Conservation (phyloP, 164 flowering plant genomes). For the Cinnamomum chago region DNA sequence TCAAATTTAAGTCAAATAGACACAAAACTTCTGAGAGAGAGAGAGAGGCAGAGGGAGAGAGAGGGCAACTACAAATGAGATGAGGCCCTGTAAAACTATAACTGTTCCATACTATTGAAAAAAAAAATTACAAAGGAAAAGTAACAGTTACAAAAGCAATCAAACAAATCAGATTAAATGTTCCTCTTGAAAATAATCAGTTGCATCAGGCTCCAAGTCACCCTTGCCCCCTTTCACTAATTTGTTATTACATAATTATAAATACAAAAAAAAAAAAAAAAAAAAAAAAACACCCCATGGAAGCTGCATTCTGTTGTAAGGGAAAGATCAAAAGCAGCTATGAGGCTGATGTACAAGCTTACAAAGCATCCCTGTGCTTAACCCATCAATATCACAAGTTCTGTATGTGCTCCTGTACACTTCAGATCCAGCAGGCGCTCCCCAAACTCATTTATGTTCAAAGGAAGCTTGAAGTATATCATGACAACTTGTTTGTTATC, state of each 20-base stretch:
- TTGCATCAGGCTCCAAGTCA: not conserved
- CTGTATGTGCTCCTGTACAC: too few species aligned
- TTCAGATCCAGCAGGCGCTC: too few species aligned
- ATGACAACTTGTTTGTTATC: not conserved
- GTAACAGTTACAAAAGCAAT: not conserved
- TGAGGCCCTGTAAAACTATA: too few species aligned
- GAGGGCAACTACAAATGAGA: too few species aligned
- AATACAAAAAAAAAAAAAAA: not conserved
- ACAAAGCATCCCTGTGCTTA: not conserved
- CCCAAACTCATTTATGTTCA: not conserved
- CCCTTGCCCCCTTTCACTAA: not conserved
- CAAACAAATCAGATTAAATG: not conserved
- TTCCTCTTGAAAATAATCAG: not conserved
- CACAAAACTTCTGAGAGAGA: too few species aligned
- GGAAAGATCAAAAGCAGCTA: not conserved
- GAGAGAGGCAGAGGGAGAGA: too few species aligned
- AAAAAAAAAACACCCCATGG: not conserved
- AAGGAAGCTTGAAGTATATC: not conserved
- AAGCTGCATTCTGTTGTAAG: not conserved
- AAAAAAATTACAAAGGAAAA: not conserved
- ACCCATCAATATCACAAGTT: not conserved
- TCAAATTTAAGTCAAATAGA: too few species aligned
- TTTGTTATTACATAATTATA: not conserved
- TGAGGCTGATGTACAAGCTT: not conserved
- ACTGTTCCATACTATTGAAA: too few species aligned